Evolutionary conservation across 1,139 yeast species (phyloP), one percentile per base, ranked within the genome.

Genomic region (Eremothecium sinecaudum): DNA sequence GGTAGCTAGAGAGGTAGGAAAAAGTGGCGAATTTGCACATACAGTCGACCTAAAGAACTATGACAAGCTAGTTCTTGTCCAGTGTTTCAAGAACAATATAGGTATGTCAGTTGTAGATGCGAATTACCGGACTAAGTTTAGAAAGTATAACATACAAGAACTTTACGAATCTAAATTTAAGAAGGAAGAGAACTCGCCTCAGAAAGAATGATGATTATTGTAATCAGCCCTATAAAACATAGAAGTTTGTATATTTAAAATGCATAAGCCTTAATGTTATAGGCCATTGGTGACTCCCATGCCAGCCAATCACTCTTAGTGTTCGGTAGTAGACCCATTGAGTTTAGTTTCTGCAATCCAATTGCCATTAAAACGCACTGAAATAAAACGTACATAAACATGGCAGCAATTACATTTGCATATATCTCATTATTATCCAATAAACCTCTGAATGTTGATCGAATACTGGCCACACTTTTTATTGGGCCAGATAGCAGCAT

Each of bases 251-350:
- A n/a, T n/a, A 10, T 12, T 42, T 37, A 52, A 32, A 49, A 40
- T 2, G 49, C 36, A 36, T 40, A 49, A 9, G 52, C 38, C 22
- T 41, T 40, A 8, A 46, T 22, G 5, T 40, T 39, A 24, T 52
- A 51, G 24, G 43, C 34, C 6, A 69, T 55, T n/a, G 64, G 61
- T 2, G 53, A 49, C 51, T 83, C 92, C 86, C 94, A 87, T 3
- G 87, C 77, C 20, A 90, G 63, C 97, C 97, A 90, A 51, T 90
- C 98, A 42, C 94, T 79, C 33, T 71, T 71, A 25, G 76, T 77
- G 48, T 80, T 83, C 16, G 98, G 98, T 41, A 90, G 73, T 44
- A 90, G 65, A 0, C 97, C 97, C 96, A 90, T 84, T 18, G 69
- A 65, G 48, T 82, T 77, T 44, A 90, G 61, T 58, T 90, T 90